Evolutionary conservation across 768 basidiomycete species (phyloP), one percentile per base, ranked within the genome.

Genomic region (Hericium coralloides): DNA sequence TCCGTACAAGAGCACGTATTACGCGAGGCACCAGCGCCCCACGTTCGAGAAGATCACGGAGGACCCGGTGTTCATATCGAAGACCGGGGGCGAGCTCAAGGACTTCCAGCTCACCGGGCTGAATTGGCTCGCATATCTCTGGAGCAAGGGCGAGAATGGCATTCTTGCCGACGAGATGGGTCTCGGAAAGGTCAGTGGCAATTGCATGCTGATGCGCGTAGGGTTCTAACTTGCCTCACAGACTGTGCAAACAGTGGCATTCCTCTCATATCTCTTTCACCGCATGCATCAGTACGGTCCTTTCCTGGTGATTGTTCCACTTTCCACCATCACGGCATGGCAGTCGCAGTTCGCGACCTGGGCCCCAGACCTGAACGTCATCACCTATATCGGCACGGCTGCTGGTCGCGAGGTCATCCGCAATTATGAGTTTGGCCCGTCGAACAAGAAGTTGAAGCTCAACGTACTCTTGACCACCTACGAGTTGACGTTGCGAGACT

Each of bases 151-250:
- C 9, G 89, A 95, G 64, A 98, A 98, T 67, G 97, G 97, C 18
- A 97, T 99, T 58, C 74, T 99, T 38, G 97, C 97, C 0, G 97
- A 99, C 66, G 97, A 99, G 79, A 99, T 98, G 97, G 97, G 97
- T 69, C 87, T 99, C 23, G 97, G 97, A 55, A 99, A 99, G 83
- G 81, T 89, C 37, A 12, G 17, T 55, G 5, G 38, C 49, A 49
- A n/a, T 57, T 62, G 22, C 48, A 62, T 57, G 18, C 58, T 65
- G 52, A 66, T 49, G 39, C 56, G 43, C 38, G 15, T 55, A 31
- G 31, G 7, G 31, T 31, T 31, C 7, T 31, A 9, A 31, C 31
- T 31, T 53, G 15, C 12, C 15, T 12, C 38, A 2, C 59, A 92
- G 89, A 92, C 90, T 18, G 95, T 99, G 7, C 97, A 99, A 77